These are phyloP conservation scores for Colletotrichum sp. DNA, from an alignment of 2,329 filamentous ascomycete genomes.

Conservation along the genomic window DNA sequence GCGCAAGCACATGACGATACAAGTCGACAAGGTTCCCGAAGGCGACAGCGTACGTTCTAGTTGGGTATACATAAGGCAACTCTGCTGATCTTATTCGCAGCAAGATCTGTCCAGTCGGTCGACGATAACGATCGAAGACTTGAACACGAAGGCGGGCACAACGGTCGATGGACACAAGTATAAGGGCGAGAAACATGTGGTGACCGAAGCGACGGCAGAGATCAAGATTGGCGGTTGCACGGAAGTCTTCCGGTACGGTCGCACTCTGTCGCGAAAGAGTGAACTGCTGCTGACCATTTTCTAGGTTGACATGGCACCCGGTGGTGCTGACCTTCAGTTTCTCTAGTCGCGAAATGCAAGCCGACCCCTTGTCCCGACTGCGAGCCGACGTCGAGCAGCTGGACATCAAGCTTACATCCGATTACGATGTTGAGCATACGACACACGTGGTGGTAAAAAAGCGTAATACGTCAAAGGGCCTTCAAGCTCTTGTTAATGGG, in stretches of 20 bases:
- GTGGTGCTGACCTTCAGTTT: constrained; percentile 84
- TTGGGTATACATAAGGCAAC: neutral
- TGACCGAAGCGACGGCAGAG: constrained; percentile 61
- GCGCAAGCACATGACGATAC: constrained; percentile 83
- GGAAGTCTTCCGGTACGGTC: constrained; percentile 61
- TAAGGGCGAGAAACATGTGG: constrained; percentile 61
- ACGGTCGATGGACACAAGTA: constrained; percentile 75
- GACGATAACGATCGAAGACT: constrained; percentile 75
- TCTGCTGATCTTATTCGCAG: constrained; percentile 37
- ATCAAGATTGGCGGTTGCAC: constrained; percentile 77
- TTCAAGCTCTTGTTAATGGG: constrained; percentile 85
- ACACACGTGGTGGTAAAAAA: constrained; percentile 91
- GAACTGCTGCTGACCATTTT: neutral
- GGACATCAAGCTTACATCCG: constrained; percentile 84
- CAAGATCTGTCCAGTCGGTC: constrained; percentile 70
- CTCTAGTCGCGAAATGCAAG: constrained; percentile 71
- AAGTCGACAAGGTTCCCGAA: constrained; percentile 67
- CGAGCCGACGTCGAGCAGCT: constrained; percentile 75
- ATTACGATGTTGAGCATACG: constrained; percentile 73
- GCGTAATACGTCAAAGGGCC: constrained; percentile 84
- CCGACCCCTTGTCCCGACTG: constrained; percentile 66
- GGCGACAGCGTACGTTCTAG: constrained; percentile 66
- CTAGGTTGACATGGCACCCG: constrained; percentile 78
- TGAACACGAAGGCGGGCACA: constrained; percentile 85
- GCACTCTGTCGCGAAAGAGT: neutral